phyloP scores from a whole-genome alignment of 441 rosid species.

The Francoa sonchifolia region DNA sequence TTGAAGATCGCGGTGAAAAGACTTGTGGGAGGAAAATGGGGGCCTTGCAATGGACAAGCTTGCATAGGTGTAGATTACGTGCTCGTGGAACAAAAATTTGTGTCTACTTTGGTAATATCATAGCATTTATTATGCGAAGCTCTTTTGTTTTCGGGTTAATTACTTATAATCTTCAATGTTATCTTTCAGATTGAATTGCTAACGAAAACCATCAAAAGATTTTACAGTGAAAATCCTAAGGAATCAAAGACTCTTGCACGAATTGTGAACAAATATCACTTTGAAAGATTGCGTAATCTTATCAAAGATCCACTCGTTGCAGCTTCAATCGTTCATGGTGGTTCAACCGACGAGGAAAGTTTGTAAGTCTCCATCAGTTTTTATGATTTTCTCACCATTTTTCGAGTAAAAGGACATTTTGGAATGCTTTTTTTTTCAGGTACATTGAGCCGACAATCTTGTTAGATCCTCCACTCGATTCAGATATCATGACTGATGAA shows the following conservation, averaged over 20 bases:
- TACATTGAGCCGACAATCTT: conserved; percentile 73
- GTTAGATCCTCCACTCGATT: conserved; percentile 77
- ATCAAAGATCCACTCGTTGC: conserved; percentile 47
- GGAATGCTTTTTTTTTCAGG: conserved; percentile 31
- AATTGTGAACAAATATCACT: conserved; percentile 37
- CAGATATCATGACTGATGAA: conserved; percentile 75
- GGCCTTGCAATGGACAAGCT: conserved; percentile 64
- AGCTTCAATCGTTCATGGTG: conserved; percentile 52
- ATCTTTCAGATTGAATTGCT: conserved; percentile 47
- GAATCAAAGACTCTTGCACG: conserved; percentile 38
- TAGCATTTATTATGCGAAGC: neutral
- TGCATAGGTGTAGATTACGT: conserved; percentile 60
- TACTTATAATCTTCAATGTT: neutral
- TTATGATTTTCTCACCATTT: neutral
- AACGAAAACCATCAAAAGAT: conserved; percentile 28
- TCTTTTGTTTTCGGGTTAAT: neutral
- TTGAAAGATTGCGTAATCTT: conserved; percentile 38
- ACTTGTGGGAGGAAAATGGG: conserved; percentile 73
- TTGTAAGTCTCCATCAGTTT: conserved; percentile 30
- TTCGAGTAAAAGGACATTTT: neutral
- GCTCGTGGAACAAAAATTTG: conserved; percentile 44
- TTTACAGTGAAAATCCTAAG: conserved; percentile 48
- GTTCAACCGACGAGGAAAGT: conserved; percentile 45
- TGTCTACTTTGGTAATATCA: conserved; percentile 34
- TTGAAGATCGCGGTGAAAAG: conserved; percentile 41